Evolutionary conservation across 768 basidiomycete genomes (phyloP).

Genomic region (Mycena epipterygia): DNA sequence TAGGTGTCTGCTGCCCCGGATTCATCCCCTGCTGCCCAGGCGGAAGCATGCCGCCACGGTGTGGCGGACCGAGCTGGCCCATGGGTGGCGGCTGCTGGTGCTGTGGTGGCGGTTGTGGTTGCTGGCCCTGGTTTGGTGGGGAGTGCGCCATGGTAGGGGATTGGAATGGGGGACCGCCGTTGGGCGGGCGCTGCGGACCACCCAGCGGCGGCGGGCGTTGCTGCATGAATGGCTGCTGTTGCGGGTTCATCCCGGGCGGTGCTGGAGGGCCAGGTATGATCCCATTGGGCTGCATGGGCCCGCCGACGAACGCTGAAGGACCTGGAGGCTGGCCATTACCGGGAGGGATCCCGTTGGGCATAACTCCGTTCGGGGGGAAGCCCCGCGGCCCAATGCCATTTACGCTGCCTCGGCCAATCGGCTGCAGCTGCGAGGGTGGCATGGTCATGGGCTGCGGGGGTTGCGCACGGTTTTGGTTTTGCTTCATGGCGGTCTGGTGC

Average conservation of each 20-base stretch:
- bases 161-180: constrained; percentile 65
- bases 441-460: constrained; percentile 32
- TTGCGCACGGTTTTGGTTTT: constrained; percentile 39
- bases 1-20: constrained; percentile 55
- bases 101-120: constrained; percentile 32
- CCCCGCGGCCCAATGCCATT: constrained; percentile 38
- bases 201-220: constrained; percentile 46
- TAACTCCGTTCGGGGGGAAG: constrained; percentile 43
- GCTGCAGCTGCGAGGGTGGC: constrained; percentile 34
- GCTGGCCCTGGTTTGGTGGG: constrained; percentile 59
- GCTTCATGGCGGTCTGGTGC: constrained; percentile 40
- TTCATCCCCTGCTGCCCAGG: constrained; percentile 57
- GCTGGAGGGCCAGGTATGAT: constrained; percentile 41
- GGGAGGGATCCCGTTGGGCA: constrained; percentile 46
- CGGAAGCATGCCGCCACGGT: constrained; percentile 63
- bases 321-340: constrained; percentile 40
- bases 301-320: constrained; percentile 50
- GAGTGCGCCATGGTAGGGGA: constrained; percentile 78
- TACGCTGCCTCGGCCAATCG: constrained; percentile 40
- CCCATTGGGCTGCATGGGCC: constrained; percentile 40
- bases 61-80: constrained; percentile 66
- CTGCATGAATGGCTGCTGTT: constrained; percentile 50
- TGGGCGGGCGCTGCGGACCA: constrained; percentile 59
- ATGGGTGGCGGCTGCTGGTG: constrained; percentile 55
- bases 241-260: constrained; percentile 36